A percentile compares a stretch with the other conserved stretches of the same genome.
These are phyloP conservation scores for Basipetospora chlamydospora DNA, from an alignment of 2,329 filamentous ascomycete genomes.

Conservation along the genomic window DNA sequence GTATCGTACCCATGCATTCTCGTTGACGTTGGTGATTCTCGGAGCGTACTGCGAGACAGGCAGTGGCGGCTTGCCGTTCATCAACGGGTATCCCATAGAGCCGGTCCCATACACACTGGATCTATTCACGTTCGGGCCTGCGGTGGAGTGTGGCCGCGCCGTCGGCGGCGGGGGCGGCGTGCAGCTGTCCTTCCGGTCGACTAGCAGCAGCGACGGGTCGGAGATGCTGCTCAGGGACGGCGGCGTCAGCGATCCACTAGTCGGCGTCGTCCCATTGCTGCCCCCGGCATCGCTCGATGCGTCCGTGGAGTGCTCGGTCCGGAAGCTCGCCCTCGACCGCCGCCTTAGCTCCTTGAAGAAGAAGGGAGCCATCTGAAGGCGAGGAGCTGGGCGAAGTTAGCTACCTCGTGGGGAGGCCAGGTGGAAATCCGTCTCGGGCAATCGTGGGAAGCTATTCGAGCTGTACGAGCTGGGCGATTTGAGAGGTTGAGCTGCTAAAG, in stretches of 20 bases:
- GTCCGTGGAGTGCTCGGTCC: slow-evolving; percentile 46
- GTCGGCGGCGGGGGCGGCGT: background rate
- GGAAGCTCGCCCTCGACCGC: slow-evolving; percentile 62
- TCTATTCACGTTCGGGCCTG: slow-evolving; percentile 17
- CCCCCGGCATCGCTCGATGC: slow-evolving; percentile 43
- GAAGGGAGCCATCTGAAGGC: slow-evolving; percentile 36
- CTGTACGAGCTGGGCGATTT: too few relatives aligned
- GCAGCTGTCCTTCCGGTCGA: slow-evolving; percentile 1
- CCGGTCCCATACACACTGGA: slow-evolving; percentile 51
- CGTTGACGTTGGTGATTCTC: slow-evolving; percentile 60
- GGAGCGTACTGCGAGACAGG: slow-evolving; percentile 70
- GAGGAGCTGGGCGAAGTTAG: background rate
- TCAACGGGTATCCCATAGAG: slow-evolving; percentile 30
- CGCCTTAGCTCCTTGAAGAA: slow-evolving; percentile 67
- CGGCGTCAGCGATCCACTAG: slow-evolving; percentile 58
- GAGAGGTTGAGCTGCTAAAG: too few relatives aligned
- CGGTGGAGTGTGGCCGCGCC: background rate
- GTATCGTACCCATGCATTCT: slow-evolving; percentile 67
- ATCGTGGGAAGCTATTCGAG: too few relatives aligned
- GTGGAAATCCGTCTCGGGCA: too few relatives aligned
- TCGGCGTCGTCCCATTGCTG: slow-evolving; percentile 44
- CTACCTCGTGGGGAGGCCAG: too few relatives aligned
- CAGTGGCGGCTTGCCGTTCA: slow-evolving; percentile 23
- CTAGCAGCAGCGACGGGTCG: slow-evolving; percentile 40
- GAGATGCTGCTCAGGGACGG: slow-evolving; percentile 57